Percentiles rank a stretch among this genome's conserved stretches.
Evolutionary conservation across 257 asterid genomes (phyloP).

Genomic region (Solanum virginianum): DNA sequence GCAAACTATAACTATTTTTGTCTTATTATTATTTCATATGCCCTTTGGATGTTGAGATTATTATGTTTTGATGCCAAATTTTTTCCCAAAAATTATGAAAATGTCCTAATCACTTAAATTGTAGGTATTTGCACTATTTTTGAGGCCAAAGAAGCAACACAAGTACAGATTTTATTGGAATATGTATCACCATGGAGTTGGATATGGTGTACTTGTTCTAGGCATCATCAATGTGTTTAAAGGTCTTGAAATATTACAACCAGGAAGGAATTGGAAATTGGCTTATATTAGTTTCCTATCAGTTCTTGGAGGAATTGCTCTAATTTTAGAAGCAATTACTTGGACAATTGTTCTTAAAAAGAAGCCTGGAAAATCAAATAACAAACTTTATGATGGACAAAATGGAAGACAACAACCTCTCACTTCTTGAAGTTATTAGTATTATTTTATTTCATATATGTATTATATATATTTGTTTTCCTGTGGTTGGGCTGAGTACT

Average conservation of each 20-base stretch:
- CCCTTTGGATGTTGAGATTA: neutral
- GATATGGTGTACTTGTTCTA: constrained; percentile 46
- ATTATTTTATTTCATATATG: neutral
- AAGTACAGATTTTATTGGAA: constrained; percentile 76
- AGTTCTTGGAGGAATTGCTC: constrained; percentile 38
- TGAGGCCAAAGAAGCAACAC: constrained; percentile 79
- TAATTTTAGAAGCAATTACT: constrained; percentile 47
- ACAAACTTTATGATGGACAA: constrained; percentile 45
- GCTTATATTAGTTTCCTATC: constrained; percentile 37
- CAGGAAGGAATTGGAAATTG: constrained; percentile 50
- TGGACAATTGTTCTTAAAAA: constrained; percentile 53
- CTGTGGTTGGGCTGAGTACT: neutral
- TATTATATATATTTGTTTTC: neutral
- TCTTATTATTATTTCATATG: too few species aligned
- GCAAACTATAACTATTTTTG: too few species aligned
- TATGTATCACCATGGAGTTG: constrained; percentile 69
- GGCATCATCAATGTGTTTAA: constrained; percentile 72
- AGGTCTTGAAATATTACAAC: constrained; percentile 55
- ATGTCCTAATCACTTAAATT: neutral
- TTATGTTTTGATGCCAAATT: neutral
- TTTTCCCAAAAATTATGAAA: neutral
- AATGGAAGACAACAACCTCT: constrained; percentile 29
- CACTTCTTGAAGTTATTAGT: neutral
- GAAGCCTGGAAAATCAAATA: constrained; percentile 25
- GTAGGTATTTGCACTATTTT: constrained; percentile 52